Percentiles rank a stretch among this genome's conserved stretches.
phyloP scores from a whole-genome alignment of 176 grass and related monocot genomes.

The Saccharum officinarum region DNA sequence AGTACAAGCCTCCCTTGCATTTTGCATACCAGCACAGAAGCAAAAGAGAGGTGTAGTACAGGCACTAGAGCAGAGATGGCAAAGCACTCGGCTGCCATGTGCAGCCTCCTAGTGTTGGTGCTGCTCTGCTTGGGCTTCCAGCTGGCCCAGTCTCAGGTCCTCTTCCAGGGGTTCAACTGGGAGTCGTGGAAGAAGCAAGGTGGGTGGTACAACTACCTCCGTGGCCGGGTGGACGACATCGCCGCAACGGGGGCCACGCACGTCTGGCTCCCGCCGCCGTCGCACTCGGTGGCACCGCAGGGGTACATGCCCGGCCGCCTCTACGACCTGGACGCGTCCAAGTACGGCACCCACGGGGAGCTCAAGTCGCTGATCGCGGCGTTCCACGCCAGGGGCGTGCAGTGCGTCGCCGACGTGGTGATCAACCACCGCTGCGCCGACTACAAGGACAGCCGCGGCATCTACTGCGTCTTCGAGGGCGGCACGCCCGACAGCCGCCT shows the following conservation, averaged over 20 bases:
- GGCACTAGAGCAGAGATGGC: constrained; percentile 12
- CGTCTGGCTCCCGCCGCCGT: constrained; percentile 83
- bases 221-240: constrained; percentile 46
- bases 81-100: constrained; percentile 1
- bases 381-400: constrained; percentile 50
- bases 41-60: not conserved
- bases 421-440: constrained; percentile 95
- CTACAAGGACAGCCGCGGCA: constrained; percentile 63
- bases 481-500: constrained; percentile 64
- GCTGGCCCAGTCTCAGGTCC: constrained; percentile 35
- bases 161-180: constrained; percentile 84
- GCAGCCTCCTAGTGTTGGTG: constrained; percentile 10
- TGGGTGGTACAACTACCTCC: constrained; percentile 71
- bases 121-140: constrained; percentile 34
- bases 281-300: constrained; percentile 73
- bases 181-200: constrained; percentile 84
- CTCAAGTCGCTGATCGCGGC: constrained; percentile 56
- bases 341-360: constrained; percentile 64
- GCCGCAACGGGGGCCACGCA: constrained; percentile 61
- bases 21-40: not conserved
- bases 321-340: constrained; percentile 75
- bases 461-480: constrained; percentile 92
- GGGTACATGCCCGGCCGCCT: constrained; percentile 85
- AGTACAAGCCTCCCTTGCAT: not conserved
- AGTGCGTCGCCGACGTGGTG: constrained; percentile 76